These are phyloP conservation scores for Micractinium sp. DNA, from an alignment of 139 green algal species.

Conservation along the genomic window DNA sequence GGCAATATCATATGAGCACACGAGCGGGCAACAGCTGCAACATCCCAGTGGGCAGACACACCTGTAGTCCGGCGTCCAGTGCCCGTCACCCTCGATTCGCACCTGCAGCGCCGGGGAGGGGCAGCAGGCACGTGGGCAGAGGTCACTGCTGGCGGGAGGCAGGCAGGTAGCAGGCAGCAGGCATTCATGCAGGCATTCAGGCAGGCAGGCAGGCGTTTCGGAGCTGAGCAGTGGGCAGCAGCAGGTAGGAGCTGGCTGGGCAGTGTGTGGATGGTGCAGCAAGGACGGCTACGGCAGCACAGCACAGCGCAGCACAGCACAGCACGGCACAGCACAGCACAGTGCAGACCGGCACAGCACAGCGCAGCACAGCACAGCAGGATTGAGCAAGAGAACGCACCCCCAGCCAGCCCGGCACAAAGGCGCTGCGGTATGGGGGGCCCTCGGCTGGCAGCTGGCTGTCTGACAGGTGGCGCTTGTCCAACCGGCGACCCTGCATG, in stretches of 20 bases:
- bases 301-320: background rate
- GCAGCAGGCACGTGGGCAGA: background rate
- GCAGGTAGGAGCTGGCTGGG: too few species aligned
- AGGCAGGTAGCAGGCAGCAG: background rate
- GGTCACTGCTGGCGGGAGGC: too few species aligned
- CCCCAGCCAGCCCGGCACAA: constrained; percentile 22
- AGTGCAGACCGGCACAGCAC: background rate
- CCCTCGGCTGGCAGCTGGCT: background rate
- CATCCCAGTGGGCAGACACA: background rate
- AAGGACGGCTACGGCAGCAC: background rate
- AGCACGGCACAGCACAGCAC: background rate
- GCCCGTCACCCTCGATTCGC: background rate
- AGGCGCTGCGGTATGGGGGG: background rate
- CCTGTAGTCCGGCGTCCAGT: constrained; percentile 1
- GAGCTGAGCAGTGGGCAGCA: too few species aligned
- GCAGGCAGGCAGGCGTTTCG: too few species aligned
- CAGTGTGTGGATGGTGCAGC: background rate
- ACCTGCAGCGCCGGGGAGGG: background rate
- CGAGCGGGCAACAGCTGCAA: background rate
- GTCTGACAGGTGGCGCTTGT: constrained; percentile 8
- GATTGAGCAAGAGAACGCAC: background rate
- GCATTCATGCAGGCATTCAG: too few species aligned
- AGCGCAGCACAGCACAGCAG: background rate
- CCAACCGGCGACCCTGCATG: background rate
- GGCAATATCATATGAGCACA: background rate